Base-by-base conservation (phyloP, 2,329 filamentous ascomycete species). In the Fusarium lyarnte region DNA sequence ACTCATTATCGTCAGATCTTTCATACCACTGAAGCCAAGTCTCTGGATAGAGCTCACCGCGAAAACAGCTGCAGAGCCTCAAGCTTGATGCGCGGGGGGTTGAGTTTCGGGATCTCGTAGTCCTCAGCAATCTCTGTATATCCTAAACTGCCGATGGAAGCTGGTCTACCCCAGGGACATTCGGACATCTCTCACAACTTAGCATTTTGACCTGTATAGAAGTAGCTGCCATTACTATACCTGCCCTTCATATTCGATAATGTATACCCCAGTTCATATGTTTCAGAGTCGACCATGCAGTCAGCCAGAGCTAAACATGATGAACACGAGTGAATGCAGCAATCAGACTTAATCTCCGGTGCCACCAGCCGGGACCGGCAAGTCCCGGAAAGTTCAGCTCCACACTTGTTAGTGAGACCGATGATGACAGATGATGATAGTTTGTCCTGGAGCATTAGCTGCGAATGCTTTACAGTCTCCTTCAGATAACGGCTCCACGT, bases 351-450 rank as follows among this genome's bases (percentile, higher is more conserved):
- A 5, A 6, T 12, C 6, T 25, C 42, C 3, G 13, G 7, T 43
- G 23, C 7, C 17, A 43, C 17, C 4, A 25, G 4, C 8, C 17
- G 7, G 11, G 5, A 4, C 3, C 17, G 7, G 1, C 23, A 19
- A 3, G 11, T 45, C 23, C 11, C 13, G 11, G n/a, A 43, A 25
- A 13, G 10, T 19, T 13, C 11, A 25, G 8, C 5, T 43, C 8
- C 3, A 43, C 8, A 8, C 11, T 25, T 13, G 4, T 9, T 19
- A 8, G 8, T 19, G 42, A 6, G 0, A 25, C 42, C 11, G 10
- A 25, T 3, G 3, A 25, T 6, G 10, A 13, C 5, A 8, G 1
- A 19, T 19, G 17, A 13, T 27, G 5, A 4, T 43, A 0, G 8
- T 45, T 19, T 27, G 5, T 4, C 11, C 6, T 3, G 0, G 8